phyloP scores from a whole-genome alignment of 2,329 filamentous ascomycete species.

The Chlorencoelia australis region DNA sequence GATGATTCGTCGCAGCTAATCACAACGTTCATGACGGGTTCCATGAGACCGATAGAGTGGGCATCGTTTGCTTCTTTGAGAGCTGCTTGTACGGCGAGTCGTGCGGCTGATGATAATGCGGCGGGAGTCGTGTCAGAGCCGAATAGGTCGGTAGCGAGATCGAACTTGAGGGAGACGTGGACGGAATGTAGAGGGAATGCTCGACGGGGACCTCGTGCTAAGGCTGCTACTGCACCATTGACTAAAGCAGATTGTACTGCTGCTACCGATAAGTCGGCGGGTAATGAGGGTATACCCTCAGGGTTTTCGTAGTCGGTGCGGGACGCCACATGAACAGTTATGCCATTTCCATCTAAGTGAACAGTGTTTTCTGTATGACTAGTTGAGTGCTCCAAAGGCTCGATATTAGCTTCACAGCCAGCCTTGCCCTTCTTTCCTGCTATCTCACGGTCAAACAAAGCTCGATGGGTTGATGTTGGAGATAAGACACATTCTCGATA shows the following conservation, averaged over 20 bases:
- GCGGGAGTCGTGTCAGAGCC: conserved; percentile 56
- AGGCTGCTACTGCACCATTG: conserved; percentile 72
- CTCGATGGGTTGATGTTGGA: conserved; percentile 44
- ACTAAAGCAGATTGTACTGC: conserved; percentile 47
- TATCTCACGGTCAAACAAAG: conserved; percentile 67
- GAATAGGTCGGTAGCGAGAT: conserved; percentile 55
- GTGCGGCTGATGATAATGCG: conserved; percentile 57
- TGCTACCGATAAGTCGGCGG: conserved; percentile 40
- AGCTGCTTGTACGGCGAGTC: conserved; percentile 56
- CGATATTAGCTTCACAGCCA: conserved; percentile 58
- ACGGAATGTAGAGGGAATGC: conserved; percentile 72
- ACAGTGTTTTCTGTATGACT: conserved; percentile 33
- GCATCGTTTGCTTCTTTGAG: conserved; percentile 51
- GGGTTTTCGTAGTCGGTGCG: conserved; percentile 25
- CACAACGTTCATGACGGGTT: conserved; percentile 85
- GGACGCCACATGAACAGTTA: conserved; percentile 39
- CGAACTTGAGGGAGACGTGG: conserved; percentile 58
- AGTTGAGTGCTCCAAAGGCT: conserved; percentile 42
- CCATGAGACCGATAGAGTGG: conserved; percentile 59
- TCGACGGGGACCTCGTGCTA: conserved; percentile 75
- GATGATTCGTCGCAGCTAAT: conserved; percentile 77
- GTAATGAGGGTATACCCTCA: conserved; percentile 34
- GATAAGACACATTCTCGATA: conserved; percentile 75
- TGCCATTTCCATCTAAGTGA: conserved; percentile 61
- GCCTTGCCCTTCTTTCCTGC: conserved; percentile 73